phyloP scores from a whole-genome alignment of 2,329 filamentous ascomycete species.

The Exutisphaerella laricina region DNA sequence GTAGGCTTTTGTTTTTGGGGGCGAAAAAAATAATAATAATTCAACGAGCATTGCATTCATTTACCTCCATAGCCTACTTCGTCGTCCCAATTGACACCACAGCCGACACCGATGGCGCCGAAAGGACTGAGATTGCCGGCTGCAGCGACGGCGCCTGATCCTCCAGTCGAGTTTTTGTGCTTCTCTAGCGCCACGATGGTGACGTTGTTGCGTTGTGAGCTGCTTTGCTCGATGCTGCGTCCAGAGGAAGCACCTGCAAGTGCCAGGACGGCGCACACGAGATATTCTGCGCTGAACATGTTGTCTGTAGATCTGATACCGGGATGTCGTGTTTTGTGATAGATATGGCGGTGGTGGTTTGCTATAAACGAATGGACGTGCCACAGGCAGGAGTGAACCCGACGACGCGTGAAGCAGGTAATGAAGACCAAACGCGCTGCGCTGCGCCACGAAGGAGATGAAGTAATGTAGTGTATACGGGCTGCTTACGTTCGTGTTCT shows the following conservation, averaged over 20 bases:
- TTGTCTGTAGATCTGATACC: neutral
- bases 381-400: neutral
- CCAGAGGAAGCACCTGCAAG: slow-evolving; percentile 2
- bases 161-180: slow-evolving; percentile 14
- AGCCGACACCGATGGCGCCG: slow-evolving; percentile 15
- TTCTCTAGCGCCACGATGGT: slow-evolving; percentile 11
- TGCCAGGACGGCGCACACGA: neutral
- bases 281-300: neutral
- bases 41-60: too few species aligned
- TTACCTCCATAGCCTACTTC: slow-evolving; percentile 16
- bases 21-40: too few species aligned
- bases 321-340: neutral
- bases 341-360: neutral
- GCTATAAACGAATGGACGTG: neutral
- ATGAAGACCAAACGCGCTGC: neutral
- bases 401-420: neutral
- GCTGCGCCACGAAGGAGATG: neutral
- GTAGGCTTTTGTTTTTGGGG: too few species aligned
- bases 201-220: slow-evolving; percentile 8
- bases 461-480: neutral
- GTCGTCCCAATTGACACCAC: slow-evolving; percentile 18
- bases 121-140: slow-evolving; percentile 13
- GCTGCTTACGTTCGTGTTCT: neutral
- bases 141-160: slow-evolving; percentile 14
- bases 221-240: neutral